These are phyloP conservation scores for Talaromyces sp. DNA, from an alignment of 2,329 filamentous ascomycete species.

Conservation along the genomic window DNA sequence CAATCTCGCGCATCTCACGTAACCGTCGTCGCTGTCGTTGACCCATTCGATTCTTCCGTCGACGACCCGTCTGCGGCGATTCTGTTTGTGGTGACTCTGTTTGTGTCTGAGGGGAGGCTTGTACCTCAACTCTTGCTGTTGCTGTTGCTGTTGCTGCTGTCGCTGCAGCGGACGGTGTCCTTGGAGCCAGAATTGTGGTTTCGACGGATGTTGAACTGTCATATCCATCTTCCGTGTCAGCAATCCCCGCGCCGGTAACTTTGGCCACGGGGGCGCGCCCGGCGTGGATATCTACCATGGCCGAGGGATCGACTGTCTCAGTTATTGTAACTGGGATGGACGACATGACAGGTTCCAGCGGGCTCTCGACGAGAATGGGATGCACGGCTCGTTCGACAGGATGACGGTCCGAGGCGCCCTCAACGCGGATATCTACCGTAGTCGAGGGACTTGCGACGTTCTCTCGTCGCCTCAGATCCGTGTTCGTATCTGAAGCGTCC, in stretches of 20 bases:
- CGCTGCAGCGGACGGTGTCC: neutral
- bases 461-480: neutral
- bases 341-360: neutral
- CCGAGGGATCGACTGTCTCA: neutral
- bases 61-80: neutral
- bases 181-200: neutral
- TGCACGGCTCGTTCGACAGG: neutral
- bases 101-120: neutral
- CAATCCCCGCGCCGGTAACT: neutral
- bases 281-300: conserved; percentile 1
- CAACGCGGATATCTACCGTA: neutral
- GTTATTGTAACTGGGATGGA: neutral
- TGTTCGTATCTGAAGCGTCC: neutral
- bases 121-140: neutral
- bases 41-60: neutral
- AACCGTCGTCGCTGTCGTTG: neutral
- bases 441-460: neutral
- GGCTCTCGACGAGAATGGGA: neutral
- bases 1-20: neutral
- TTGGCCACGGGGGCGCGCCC: neutral
- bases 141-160: neutral
- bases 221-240: neutral
- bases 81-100: neutral
- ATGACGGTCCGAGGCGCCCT: neutral
- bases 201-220: neutral